Conservation (phyloP, 2,329 filamentous ascomycete genomes). For the Phialophora expanda region DNA sequence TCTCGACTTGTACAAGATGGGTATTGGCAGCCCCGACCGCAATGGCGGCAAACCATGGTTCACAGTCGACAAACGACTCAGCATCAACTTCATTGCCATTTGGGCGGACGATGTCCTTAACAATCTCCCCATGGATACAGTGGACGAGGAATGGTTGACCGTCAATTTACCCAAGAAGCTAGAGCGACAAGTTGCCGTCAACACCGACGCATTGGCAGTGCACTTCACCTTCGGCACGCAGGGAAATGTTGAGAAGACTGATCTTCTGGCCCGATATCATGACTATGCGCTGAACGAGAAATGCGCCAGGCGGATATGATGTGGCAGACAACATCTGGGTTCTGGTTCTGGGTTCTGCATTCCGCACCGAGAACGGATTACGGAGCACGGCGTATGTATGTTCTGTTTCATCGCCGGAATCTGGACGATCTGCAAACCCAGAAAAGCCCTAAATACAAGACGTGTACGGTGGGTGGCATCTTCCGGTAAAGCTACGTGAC, state of each 20-base stretch:
- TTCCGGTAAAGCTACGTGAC: too few species aligned
- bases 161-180: constrained; percentile 48
- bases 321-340: not conserved
- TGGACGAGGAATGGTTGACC: constrained; percentile 55
- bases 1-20: constrained; percentile 52
- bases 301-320: constrained; percentile 45
- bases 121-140: constrained; percentile 55
- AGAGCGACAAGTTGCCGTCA: constrained; percentile 54
- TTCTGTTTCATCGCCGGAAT: too few species aligned
- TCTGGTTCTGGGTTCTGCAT: not conserved
- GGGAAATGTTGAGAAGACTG: constrained; percentile 55
- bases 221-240: constrained; percentile 59
- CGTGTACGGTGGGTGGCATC: too few species aligned
- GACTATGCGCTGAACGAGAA: constrained; percentile 60
- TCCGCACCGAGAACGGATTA: not conserved
- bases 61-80: constrained; percentile 58
- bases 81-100: constrained; percentile 61
- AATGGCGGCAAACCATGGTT: constrained; percentile 46
- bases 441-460: too few species aligned
- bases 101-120: constrained; percentile 59
- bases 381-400: not conserved
- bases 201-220: constrained; percentile 59
- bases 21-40: not conserved
- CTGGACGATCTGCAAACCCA: too few species aligned
- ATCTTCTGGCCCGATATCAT: constrained; percentile 60